These are phyloP conservation scores for Acer yangbiense DNA, from an alignment of 345 rosid genomes.

Conservation along the genomic window DNA sequence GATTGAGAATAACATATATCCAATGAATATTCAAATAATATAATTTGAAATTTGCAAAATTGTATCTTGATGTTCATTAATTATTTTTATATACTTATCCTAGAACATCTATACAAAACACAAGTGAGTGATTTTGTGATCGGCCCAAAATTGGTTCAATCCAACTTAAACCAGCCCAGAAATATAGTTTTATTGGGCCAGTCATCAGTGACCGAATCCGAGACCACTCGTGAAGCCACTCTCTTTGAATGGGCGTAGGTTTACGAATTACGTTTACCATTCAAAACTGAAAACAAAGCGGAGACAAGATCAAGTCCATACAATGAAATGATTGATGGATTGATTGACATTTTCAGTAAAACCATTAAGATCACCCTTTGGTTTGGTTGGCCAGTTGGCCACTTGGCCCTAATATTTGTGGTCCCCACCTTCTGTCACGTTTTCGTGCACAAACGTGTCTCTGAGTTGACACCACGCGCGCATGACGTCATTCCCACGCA, in stretches of 20 bases:
- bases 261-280: neutral
- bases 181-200: neutral
- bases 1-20: too few species aligned
- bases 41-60: too few species aligned
- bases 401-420: neutral
- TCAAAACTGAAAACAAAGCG: neutral
- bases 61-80: too few species aligned
- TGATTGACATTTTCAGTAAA: slow-evolving; percentile 4
- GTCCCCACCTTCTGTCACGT: neutral
- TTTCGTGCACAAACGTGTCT: neutral
- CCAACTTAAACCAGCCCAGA: neutral
- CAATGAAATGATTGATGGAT: neutral
- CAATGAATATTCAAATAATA: too few species aligned
- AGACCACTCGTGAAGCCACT: neutral
- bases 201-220: neutral
- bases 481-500: neutral
- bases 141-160: neutral
- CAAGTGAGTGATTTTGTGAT: neutral
- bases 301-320: neutral
- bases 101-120: too few species aligned
- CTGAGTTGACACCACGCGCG: neutral
- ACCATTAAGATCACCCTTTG: neutral
- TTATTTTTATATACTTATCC: too few species aligned
- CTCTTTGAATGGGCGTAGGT: neutral
- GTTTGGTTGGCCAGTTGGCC: neutral